Evolutionary conservation across 805 yeast species (phyloP).

Genomic region (Candida nanaspora): DNA sequence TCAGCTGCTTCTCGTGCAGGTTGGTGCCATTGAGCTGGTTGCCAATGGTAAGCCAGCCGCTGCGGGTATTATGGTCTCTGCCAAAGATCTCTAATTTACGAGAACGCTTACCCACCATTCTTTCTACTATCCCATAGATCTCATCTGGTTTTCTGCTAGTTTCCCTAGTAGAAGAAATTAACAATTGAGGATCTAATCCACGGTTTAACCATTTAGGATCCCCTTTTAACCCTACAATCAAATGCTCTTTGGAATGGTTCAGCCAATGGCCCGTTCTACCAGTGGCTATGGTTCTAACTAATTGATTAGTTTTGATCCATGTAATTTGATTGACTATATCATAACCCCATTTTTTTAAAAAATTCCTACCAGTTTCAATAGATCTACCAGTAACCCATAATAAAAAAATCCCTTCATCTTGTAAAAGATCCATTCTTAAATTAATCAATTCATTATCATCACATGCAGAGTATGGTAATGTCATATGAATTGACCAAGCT

Average conservation of each 20-base stretch:
- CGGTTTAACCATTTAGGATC: constrained; percentile 63
- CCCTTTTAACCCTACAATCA: constrained; percentile 82
- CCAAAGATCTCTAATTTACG: constrained; percentile 88
- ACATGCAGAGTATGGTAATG: constrained; percentile 66
- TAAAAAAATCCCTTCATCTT: constrained; percentile 75
- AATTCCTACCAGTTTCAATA: constrained; percentile 77
- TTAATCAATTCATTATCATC: constrained; percentile 67
- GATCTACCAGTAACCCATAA: constrained; percentile 97
- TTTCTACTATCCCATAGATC: constrained; percentile 73
- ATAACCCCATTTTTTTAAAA: constrained; percentile 80
- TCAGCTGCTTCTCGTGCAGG: constrained; percentile 52
- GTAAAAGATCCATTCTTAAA: constrained; percentile 61
- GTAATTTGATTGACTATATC: constrained; percentile 68
- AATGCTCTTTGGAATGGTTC: constrained; percentile 89
- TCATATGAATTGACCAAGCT: constrained; percentile 96
- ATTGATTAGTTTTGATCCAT: constrained; percentile 88
- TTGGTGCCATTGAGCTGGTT: constrained; percentile 61
- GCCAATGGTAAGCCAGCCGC: constrained; percentile 88
- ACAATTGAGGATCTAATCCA: constrained; percentile 63
- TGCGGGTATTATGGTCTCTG: constrained; percentile 73
- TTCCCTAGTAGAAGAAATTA: constrained; percentile 81
- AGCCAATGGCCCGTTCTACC: constrained; percentile 98
- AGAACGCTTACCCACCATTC: constrained; percentile 71
- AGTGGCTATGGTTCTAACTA: constrained; percentile 83
- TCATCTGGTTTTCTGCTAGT: constrained; percentile 91